These are phyloP conservation scores for Spathaspora gorwiae DNA, from an alignment of 805 yeast species.

Conservation along the genomic window DNA sequence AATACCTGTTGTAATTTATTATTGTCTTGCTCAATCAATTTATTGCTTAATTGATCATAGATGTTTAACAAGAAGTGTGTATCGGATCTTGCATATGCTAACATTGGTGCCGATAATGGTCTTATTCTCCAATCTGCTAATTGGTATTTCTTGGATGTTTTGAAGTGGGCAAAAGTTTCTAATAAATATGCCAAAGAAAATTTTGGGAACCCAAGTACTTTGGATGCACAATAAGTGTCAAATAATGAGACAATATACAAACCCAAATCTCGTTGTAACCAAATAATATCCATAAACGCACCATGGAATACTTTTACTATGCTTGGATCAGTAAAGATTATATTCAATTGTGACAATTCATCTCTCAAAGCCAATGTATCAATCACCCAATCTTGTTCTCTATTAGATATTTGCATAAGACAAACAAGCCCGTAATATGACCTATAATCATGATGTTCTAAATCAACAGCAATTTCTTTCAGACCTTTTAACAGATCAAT, in stretches of 20 bases:
- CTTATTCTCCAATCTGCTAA: conserved; percentile 94
- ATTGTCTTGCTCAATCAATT: conserved; percentile 38
- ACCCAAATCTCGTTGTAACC: conserved; percentile 96
- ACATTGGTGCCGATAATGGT: conserved; percentile 74
- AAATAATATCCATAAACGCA: conserved; percentile 91
- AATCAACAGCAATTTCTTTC: conserved; percentile 81
- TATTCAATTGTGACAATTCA: conserved; percentile 62
- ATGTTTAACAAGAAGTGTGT: conserved; percentile 86
- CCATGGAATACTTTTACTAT: conserved; percentile 92
- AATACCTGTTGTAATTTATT: conserved; percentile 57
- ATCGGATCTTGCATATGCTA: conserved; percentile 87
- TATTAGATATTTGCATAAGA: conserved; percentile 84
- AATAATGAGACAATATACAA: conserved; percentile 82
- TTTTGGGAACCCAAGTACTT: conserved; percentile 71
- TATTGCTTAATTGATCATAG: conserved; percentile 67
- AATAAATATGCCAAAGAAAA: conserved; percentile 80
- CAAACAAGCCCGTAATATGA: conserved; percentile 88
- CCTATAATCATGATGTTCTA: conserved; percentile 93
- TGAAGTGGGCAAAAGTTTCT: conserved; percentile 75
- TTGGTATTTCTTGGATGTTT: conserved; percentile 91
- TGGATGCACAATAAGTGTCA: conserved; percentile 90
- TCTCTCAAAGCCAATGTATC: conserved; percentile 81
- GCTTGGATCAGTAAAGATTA: conserved; percentile 73
- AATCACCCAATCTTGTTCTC: conserved; percentile 78
- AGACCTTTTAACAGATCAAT: conserved; percentile 45